Evolutionary conservation across 1,284 basidiomycete genomes (phyloP).

Genomic region (Wallemia ichthyophaga): DNA sequence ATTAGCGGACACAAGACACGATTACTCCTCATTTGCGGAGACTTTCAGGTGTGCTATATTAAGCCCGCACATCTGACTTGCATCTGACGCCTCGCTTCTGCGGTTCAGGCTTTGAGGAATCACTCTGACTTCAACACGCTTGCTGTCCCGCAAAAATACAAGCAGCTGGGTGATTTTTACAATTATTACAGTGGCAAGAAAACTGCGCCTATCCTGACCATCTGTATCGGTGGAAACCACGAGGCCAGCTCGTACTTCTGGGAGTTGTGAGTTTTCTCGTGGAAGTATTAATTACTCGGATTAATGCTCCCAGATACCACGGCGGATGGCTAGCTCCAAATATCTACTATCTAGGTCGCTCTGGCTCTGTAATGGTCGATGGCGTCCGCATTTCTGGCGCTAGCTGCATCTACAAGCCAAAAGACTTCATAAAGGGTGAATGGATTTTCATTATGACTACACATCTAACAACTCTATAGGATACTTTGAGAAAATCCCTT

Average conservation of each 20-base stretch:
- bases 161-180: conserved; percentile 49
- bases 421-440: conserved; percentile 45
- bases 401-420: conserved; percentile 68
- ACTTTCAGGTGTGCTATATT: conserved; percentile 34
- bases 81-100: background rate
- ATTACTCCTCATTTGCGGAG: conserved; percentile 67
- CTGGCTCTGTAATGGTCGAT: conserved; percentile 63
- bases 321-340: conserved; percentile 90
- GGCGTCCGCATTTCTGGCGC: conserved; percentile 62
- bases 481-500: conserved; percentile 25
- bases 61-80: background rate
- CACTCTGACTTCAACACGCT: conserved; percentile 58
- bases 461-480: conserved; percentile 16
- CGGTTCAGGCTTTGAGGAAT: conserved; percentile 40
- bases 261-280: conserved; percentile 38
- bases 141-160: conserved; percentile 73
- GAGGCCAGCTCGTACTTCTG: conserved; percentile 92
- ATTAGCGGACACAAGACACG: conserved; percentile 38
- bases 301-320: conserved; percentile 30
- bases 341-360: conserved; percentile 83
- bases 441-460: conserved; percentile 3
- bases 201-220: conserved; percentile 54
- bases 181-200: conserved; percentile 68
- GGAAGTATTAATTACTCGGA: background rate
- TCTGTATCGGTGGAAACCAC: conserved; percentile 94